Conservation (phyloP, 805 yeast species). For the Lipomyces starkeyi region DNA sequence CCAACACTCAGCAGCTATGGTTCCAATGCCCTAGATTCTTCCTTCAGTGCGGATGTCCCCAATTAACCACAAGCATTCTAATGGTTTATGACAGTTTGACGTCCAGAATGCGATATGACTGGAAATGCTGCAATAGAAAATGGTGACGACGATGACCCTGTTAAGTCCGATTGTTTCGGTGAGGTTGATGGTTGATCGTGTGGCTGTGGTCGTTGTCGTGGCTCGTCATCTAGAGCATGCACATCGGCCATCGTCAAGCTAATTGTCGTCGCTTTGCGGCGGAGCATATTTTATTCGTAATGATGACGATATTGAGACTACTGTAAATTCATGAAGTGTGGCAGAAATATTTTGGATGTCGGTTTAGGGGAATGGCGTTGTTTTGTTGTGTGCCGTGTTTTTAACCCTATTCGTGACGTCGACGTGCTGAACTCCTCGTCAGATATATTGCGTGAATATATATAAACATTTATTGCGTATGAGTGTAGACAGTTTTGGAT, state of each 20-base stretch:
- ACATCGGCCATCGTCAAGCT: slow-evolving; percentile 35
- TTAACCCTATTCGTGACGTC: too few species aligned
- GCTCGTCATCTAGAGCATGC: slow-evolving; percentile 36
- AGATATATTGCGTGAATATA: too few species aligned
- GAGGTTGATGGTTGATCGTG: background rate
- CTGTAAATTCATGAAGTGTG: too few species aligned
- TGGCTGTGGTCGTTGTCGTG: slow-evolving; percentile 7
- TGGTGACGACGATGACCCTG: slow-evolving; percentile 6
- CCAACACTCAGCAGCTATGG: background rate
- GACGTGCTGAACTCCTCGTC: too few species aligned
- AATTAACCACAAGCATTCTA: background rate
- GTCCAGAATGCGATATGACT: background rate
- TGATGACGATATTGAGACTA: background rate
- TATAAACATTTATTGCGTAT: too few species aligned
- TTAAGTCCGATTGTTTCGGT: slow-evolving; percentile 5
- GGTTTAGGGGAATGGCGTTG: too few species aligned
- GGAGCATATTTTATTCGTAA: slow-evolving; percentile 24
- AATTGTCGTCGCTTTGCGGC: slow-evolving; percentile 36
- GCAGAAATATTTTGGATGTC: too few species aligned
- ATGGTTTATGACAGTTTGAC: background rate
- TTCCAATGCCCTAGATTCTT: background rate
- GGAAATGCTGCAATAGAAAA: background rate
- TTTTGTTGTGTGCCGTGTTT: too few species aligned
- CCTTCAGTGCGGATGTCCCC: background rate
- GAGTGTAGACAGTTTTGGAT: too few species aligned